Base-by-base conservation (phyloP, 805 yeast genomes). In the Lipomyces mesembrius region DNA sequence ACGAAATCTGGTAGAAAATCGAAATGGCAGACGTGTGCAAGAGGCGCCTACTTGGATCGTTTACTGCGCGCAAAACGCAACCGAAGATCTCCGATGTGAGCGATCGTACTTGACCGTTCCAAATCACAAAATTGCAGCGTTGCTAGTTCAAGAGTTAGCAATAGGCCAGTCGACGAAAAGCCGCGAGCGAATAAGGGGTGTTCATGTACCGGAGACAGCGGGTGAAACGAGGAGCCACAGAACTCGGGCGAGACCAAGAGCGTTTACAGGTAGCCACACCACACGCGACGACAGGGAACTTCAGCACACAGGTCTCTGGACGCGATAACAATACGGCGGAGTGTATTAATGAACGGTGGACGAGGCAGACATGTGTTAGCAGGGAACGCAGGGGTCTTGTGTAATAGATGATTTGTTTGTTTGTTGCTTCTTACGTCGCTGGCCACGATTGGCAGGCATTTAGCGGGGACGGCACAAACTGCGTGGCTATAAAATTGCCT, bases 401-500 rank as follows among this genome's bases (percentile, higher is more conserved):
- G 12, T 2, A 1, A 14, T 22, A 12, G 55, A 29, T 20, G 53
- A 20, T 49, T 49, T 49, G 55, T 52, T 52, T 52, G 55, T 52
- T 52, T 52, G 34, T 52, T 52, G 34, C 55, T 52, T 52, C n/a
- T 52, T 52, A 52, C 55, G 55, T 52, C 55, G 34, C 27, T 20
- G 7, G 20, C 9, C 49, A 17, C 22, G 9, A 43, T 14, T 37
- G 17, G 43, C 43, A 37, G 5, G 17, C 12, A 37, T 37, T 37
- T 5, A 37, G 29, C 49, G 11, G 49, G 22, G 12, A n/a, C 39
- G 17, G 39, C 14, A 37, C 39, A 37, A 37, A 12, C 32, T 29
- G 7, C 32, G 32, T 29, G 6, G 32, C 32, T 29, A 7, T 29
- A 29, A 29, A 29, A 29, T 27, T 27, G 29, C 29, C 29, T 27